Base-by-base conservation (phyloP, 208 protist species). In the Trypanosoma scelopori region DNA sequence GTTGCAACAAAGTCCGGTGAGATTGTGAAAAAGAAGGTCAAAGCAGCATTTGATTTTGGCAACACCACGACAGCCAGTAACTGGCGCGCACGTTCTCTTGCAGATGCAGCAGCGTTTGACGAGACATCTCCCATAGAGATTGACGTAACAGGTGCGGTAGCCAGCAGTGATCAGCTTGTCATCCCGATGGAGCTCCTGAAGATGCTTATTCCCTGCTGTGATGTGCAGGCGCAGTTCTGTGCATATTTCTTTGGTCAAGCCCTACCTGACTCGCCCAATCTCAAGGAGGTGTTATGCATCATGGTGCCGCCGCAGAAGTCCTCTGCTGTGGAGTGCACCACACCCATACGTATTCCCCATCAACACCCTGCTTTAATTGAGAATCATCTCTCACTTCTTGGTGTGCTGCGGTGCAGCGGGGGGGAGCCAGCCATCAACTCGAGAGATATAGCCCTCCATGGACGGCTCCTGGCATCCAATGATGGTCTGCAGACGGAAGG, bases 231-330 rank as follows among this genome's bases (percentile, higher is more conserved):
- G 42, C 86, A 92, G 74, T 89, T 77, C 68, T 86, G 77, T 49
- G 85, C 84, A 16, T 93, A 93, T 69, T 71, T 94, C 45, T 93
- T 96, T 68, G 91, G 91, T 41, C 87, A 96, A 51, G 79, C 82
- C 3, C 79, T 96, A 41, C 82, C 91, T 6, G 82, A 88, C 50
- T 71, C 86, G 22, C 91, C 91, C 4, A 87, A 92, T 67, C 81
- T 96, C 32, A 94, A 94, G 57, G 84, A 96, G 68, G 87, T 96
- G 22, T 68, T 93, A 23, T 93, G 87, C 49, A 62, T 94, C 35
- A 83, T 96, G 81, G 60, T 96, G 12, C 91, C 91, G 16, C 91
- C 91, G 16, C 91, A 96, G 77, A 85, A 80, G 32, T 79, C 87
- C 48, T 85, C 84, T 9, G 79, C 78, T 1, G 75, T 81, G 39